These are phyloP conservation scores for Hypoxylon trugodes DNA, from an alignment of 495 filamentous ascomycete genomes.

Conservation along the genomic window DNA sequence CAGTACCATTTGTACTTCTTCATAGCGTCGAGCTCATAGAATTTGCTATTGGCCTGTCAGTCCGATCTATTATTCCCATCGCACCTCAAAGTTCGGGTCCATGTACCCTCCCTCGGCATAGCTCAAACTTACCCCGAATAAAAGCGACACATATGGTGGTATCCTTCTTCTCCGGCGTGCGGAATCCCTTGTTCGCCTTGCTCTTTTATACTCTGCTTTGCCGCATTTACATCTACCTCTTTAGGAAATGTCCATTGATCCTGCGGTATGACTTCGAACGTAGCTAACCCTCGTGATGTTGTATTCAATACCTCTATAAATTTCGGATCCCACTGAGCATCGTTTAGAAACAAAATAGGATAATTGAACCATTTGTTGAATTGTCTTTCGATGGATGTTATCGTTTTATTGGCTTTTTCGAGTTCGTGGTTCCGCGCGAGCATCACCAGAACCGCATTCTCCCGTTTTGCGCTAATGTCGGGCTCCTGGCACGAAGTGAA, in stretches of 20 bases:
- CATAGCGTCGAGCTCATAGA: slow-evolving; percentile 43
- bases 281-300: slow-evolving; percentile 83
- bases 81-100: neutral
- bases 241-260: slow-evolving; percentile 90
- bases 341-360: slow-evolving; percentile 95
- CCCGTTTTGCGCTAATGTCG: slow-evolving; percentile 66
- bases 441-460: slow-evolving; percentile 88
- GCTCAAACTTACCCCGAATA: slow-evolving; percentile 80
- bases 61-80: neutral
- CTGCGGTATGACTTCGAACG: slow-evolving; percentile 76
- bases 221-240: slow-evolving; percentile 81
- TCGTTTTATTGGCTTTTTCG: slow-evolving; percentile 82
- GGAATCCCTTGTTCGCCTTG: slow-evolving; percentile 89
- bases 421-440: slow-evolving; percentile 88
- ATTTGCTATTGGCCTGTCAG: slow-evolving; percentile 62
- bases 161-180: slow-evolving; percentile 97
- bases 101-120: neutral
- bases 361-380: slow-evolving; percentile 99
- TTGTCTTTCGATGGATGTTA: slow-evolving; percentile 91
- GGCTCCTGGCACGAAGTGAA: slow-evolving; percentile 55
- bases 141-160: slow-evolving; percentile 98
- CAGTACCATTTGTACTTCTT: slow-evolving; percentile 54
- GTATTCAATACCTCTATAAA: slow-evolving; percentile 87
- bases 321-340: slow-evolving; percentile 80
- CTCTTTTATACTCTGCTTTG: slow-evolving; percentile 82